These are phyloP conservation scores for Tylopilus plumbeoviolaceoides DNA, from an alignment of 768 basidiomycete species.

Conservation along the genomic window DNA sequence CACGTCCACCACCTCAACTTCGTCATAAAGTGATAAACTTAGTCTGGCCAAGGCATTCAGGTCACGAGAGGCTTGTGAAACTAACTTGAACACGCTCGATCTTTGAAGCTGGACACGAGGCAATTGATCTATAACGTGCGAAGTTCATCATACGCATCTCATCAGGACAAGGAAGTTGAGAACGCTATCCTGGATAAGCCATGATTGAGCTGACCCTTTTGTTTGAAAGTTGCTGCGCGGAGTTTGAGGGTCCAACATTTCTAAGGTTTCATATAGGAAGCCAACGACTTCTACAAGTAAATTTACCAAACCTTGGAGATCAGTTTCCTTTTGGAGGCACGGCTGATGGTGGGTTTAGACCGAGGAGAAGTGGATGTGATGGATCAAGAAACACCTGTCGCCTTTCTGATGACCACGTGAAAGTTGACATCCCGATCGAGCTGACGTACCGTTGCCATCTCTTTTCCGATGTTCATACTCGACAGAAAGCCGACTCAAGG, in stretches of 20 bases:
- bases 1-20: constrained; percentile 2
- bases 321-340: constrained; percentile 13
- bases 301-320: constrained; percentile 7
- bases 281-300: constrained; percentile 1
- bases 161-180: constrained; percentile 12
- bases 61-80: constrained; percentile 5
- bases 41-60: neutral
- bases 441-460: constrained; percentile 1
- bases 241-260: constrained; percentile 16
- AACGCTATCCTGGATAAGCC: constrained; percentile 7
- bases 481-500: neutral
- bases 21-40: constrained; percentile 6
- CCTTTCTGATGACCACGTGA: constrained; percentile 1
- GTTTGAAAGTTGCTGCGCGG: constrained; percentile 10
- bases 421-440: constrained; percentile 5
- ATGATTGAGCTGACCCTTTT: neutral
- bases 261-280: constrained; percentile 7
- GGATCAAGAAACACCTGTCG: constrained; percentile 3
- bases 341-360: constrained; percentile 16
- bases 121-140: constrained; percentile 2
- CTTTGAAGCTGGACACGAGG: constrained; percentile 17
- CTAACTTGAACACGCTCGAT: neutral
- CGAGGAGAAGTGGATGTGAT: constrained; percentile 24
- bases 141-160: constrained; percentile 12
- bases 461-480: constrained; percentile 4